Evolutionary conservation across 1,284 basidiomycete genomes (phyloP), one percentile per base, ranked within the genome.

Genomic region (Rugiboletus extremiorientalis): DNA sequence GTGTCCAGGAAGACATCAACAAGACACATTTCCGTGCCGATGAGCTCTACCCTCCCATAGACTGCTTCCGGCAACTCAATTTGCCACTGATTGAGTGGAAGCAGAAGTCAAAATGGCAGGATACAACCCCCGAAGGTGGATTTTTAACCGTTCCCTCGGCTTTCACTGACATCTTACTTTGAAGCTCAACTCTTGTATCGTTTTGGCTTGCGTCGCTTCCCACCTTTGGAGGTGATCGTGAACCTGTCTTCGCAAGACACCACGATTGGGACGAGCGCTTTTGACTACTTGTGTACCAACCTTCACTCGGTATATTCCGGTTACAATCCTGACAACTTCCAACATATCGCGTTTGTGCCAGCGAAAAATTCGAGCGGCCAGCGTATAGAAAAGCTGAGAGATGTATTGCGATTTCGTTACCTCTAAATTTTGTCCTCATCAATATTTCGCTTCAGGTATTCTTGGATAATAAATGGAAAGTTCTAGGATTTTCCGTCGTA

Each of bases 81-180:
- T 76, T 99, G 12, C 94, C 95, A 1, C 71, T 96, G 2, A 79
- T 99, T 40, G 93, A 94, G 65, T 99, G 96, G 96, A 88, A 91
- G 2, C 80, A 79, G 12, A 80, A 85, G 59, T 73, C 74, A 10
- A 93, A 89, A 68, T 97, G 95, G 95, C 81, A 83, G 53, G 72
- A 80, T 5, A 83, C 80, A 23, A 92, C 92, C 0, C 91, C 94
- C 30, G 95, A 97, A 85, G 92, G 94, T 90, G 50, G 41, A 76
- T 33, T 33, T 9, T 33, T 33, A n/a, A n/a, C n/a, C 31, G 15
- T 33, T 33, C 64, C 27, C 5, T 20, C 30, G 43, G 22, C 7
- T 20, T 38, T 41, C 25, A 5, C 2, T 11, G 9, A 4, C 1
- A 14, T n/a, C 6, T 30, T 6, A 6, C 20, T 31, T 44, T 22